phyloP scores from a whole-genome alignment of 768 basidiomycete genomes.

The Nidula microcarpa region DNA sequence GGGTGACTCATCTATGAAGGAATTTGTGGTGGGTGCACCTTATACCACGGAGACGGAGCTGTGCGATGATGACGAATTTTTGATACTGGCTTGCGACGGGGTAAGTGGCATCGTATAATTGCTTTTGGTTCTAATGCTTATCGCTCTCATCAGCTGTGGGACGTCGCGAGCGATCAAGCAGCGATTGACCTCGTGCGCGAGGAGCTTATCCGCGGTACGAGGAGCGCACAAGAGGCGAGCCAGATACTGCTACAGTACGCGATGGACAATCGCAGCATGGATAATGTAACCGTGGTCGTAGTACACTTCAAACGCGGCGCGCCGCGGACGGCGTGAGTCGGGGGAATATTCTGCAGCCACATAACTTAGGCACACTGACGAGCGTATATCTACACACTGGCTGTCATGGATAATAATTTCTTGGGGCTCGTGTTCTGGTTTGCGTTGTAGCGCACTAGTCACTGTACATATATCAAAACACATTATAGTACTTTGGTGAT shows the following conservation, averaged over 20 bases:
- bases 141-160: conserved; percentile 74
- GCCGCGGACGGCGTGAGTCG: not conserved
- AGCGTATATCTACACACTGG: no score
- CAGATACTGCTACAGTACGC: conserved; percentile 77
- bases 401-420: no score
- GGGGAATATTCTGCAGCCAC: no score
- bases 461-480: no score
- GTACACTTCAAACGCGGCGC: conserved; percentile 65
- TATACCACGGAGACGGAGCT: conserved; percentile 98
- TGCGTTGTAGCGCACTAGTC: no score
- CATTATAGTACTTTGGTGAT: no score
- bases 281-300: conserved; percentile 92
- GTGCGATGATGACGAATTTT: conserved; percentile 87
- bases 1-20: conserved; percentile 98
- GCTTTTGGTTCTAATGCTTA: conserved; percentile 4
- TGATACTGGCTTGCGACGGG: conserved; percentile 96
- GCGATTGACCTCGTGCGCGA: conserved; percentile 83
- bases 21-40: conserved; percentile 96
- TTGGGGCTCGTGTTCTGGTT: no score
- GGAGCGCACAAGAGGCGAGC: conserved; percentile 83
- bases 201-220: conserved; percentile 15
- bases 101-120: conserved; percentile 44
- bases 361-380: no score
- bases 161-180: conserved; percentile 87
- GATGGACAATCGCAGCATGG: conserved; percentile 82